Conservation (phyloP, 768 basidiomycete species). For the Sistotremastrum suecicum region DNA sequence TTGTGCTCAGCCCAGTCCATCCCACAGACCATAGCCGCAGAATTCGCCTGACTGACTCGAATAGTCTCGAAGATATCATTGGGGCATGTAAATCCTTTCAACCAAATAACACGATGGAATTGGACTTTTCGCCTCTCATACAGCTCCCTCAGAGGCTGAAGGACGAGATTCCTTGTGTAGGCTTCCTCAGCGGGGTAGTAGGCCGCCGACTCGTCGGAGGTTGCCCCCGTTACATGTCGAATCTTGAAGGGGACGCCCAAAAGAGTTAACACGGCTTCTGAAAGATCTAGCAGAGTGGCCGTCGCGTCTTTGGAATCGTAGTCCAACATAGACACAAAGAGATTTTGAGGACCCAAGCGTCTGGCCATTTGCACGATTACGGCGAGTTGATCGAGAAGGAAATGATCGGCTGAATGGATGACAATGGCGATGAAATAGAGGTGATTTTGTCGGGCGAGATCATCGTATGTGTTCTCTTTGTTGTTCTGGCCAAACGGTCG, state of each 20-base stretch:
- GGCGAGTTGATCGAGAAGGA: conserved; percentile 95
- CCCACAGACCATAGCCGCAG: conserved; percentile 98
- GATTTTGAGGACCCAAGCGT: conserved; percentile 73
- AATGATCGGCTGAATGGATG: conserved; percentile 97
- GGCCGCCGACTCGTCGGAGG: conserved; percentile 67
- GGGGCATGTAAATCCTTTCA: conserved; percentile 98
- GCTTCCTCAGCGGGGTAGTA: conserved; percentile 97
- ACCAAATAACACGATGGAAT: conserved; percentile 89
- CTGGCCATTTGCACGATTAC: conserved; percentile 94
- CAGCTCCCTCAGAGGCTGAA: conserved; percentile 84
- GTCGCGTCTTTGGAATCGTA: conserved; percentile 94
- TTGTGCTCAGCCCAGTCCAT: conserved; percentile 99
- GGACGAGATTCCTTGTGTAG: conserved; percentile 79
- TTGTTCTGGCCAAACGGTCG: conserved; percentile 94
- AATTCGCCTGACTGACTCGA: conserved; percentile 77
- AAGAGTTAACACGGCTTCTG: conserved; percentile 87
- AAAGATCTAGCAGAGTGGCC: conserved; percentile 84
- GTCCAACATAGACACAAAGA: conserved; percentile 98
- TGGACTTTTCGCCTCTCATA: conserved; percentile 59
- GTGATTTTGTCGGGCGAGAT: conserved; percentile 68
- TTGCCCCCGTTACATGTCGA: conserved; percentile 86
- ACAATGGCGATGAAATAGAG: conserved; percentile 92
- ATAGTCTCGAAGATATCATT: conserved; percentile 96
- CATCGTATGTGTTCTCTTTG: conserved; percentile 75
- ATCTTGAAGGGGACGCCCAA: conserved; percentile 91